Base-by-base conservation (phyloP, 306 rosid species). In the Cucurbita moschata region DNA sequence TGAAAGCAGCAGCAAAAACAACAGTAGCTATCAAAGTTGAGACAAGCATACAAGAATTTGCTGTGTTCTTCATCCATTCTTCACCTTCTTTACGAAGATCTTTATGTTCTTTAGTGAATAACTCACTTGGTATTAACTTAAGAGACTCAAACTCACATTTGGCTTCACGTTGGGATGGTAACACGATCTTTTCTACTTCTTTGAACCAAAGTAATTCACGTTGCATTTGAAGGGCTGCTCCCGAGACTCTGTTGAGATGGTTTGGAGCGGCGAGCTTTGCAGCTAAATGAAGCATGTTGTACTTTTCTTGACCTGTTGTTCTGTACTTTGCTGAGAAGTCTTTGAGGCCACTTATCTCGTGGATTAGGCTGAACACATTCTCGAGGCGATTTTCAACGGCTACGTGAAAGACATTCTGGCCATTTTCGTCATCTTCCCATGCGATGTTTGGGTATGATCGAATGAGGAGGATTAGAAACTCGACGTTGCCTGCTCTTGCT, bases 101-200 rank as follows among this genome's bases (percentile, higher is more conserved):
- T 42, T 42, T 64, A 30, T 64, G 71, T 21, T 64, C 71, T 64
- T 42, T 16, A 3, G 52, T 64, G 35, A 64, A 42, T 5, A 64
- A 42, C 8, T 64, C 71, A 7, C 49, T 10, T 8, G 69, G 69
- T 3, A 49, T 63, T 1, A 63, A 3, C 14, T 63, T 63, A 13
- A 2, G 19, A 1, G 69, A 42, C 16, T 42, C 71, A 43, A 23
- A 15, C 1, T 64, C 35, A 2, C 71, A 64, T 64, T 64, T 64
- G 15, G 71, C 71, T 7, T 43, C 52, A 11, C 49, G 71, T 2
- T 64, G 52, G 15, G 37, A 64, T 40, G 71, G 72, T 18, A 43
- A 6, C 5, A 83, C 82, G 37, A 83, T 78, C 69, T 77, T 87
- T 63, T 83, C 75, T 4, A 87, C 88, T 76, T 87, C 90, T 85